Percentiles rank a stretch among this genome's conserved stretches.
These are phyloP conservation scores for Candida smagusa DNA, from an alignment of 1,139 yeast species.

Conservation along the genomic window DNA sequence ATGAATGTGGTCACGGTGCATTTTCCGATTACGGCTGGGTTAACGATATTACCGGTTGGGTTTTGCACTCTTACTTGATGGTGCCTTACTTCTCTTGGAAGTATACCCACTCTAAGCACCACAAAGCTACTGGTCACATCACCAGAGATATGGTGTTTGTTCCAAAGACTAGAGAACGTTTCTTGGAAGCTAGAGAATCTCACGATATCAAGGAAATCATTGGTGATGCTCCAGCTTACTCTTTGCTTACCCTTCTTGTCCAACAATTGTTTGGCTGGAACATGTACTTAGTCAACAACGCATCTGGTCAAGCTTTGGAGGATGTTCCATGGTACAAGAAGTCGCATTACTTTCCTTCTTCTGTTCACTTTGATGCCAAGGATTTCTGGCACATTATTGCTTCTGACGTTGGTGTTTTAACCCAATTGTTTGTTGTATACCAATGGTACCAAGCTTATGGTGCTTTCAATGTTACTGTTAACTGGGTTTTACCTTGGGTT, in stretches of 20 bases:
- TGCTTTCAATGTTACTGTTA: conserved; percentile 57
- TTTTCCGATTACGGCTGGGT: conserved; percentile 67
- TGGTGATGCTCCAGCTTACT: conserved; percentile 74
- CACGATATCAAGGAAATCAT: conserved; percentile 50
- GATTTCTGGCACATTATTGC: conserved; percentile 69
- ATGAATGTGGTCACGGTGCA: conserved; percentile 89
- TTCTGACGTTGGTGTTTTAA: conserved; percentile 68
- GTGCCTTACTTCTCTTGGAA: conserved; percentile 91
- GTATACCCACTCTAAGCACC: conserved; percentile 78
- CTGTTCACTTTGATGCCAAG: conserved; percentile 69
- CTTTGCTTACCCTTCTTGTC: conserved; percentile 51
- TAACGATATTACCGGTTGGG: conserved; percentile 80
- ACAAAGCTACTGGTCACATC: conserved; percentile 82
- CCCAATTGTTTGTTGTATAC: conserved; percentile 54
- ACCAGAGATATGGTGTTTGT: conserved; percentile 81
- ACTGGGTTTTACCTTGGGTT: conserved; percentile 76
- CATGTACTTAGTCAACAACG: conserved; percentile 62
- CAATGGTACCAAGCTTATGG: conserved; percentile 65
- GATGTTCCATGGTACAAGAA: conserved; percentile 47
- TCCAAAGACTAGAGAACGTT: conserved; percentile 63
- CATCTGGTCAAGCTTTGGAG: conserved; percentile 70
- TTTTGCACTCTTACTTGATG: conserved; percentile 69
- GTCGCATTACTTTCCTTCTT: conserved; percentile 67
- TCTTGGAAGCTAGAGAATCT: conserved; percentile 36
- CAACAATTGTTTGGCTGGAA: conserved; percentile 83